phyloP scores from a whole-genome alignment of 768 basidiomycete species.

The Mycena pura region DNA sequence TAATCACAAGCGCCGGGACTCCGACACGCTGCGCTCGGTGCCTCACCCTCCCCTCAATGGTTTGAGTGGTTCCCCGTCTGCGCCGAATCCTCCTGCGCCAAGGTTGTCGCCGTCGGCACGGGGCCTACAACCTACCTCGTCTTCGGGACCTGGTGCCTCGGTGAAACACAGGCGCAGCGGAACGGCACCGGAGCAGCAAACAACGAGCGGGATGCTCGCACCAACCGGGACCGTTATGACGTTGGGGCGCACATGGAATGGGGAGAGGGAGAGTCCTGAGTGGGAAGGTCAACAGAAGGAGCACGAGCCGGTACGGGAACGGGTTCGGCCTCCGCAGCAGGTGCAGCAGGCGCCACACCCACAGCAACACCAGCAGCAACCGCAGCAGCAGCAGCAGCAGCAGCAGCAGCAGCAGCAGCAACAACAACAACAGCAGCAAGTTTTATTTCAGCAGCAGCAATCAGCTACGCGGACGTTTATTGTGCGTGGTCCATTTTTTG shows the following conservation, averaged over 20 bases:
- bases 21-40: constrained; percentile 71
- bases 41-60: constrained; percentile 43
- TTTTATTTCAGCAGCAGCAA: constrained; percentile 41
- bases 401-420: constrained; percentile 41
- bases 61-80: constrained; percentile 60
- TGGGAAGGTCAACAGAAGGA: constrained; percentile 44
- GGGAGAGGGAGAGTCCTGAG: constrained; percentile 48
- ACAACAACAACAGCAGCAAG: constrained; percentile 31
- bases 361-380: constrained; percentile 39
- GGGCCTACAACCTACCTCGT: constrained; percentile 24
- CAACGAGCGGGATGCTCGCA: constrained; percentile 46
- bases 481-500: not conserved
- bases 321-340: constrained; percentile 32
- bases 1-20: constrained; percentile 72
- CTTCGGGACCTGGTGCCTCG: constrained; percentile 29
- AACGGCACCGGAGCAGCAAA: constrained; percentile 66
- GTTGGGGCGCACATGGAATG: constrained; percentile 53
- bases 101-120: constrained; percentile 43
- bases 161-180: constrained; percentile 70
- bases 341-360: constrained; percentile 37
- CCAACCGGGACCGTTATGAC: constrained; percentile 25
- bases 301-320: constrained; percentile 40
- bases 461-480: constrained; percentile 43
- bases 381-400: constrained; percentile 43
- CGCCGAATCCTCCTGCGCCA: constrained; percentile 44